Percentiles rank a stretch among this genome's conserved stretches.
Evolutionary conservation across 352 stramenopile species (phyloP).

Genomic region (Phytophthora sp.): DNA sequence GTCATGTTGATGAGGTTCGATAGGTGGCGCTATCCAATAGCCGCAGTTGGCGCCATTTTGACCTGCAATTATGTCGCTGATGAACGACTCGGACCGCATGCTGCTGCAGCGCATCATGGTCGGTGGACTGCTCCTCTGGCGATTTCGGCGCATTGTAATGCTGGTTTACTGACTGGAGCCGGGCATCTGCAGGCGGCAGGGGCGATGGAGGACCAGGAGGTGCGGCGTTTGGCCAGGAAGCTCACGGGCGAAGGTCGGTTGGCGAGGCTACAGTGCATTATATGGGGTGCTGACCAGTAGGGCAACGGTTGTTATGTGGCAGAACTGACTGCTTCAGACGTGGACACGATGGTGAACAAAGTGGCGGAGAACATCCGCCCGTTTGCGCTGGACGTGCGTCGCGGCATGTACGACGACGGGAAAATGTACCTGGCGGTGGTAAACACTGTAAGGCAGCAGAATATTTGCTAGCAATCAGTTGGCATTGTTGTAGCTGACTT

Average conservation of each 20-base stretch:
- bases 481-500: background rate
- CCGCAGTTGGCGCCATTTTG: slow-evolving; percentile 35
- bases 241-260: slow-evolving; percentile 71
- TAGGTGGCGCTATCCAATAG: background rate
- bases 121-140: background rate
- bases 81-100: slow-evolving; percentile 75
- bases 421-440: slow-evolving; percentile 84
- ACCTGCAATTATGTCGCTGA: slow-evolving; percentile 40
- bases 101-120: slow-evolving; percentile 83
- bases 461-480: background rate
- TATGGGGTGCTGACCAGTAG: background rate
- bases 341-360: slow-evolving; percentile 72
- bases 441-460: slow-evolving; percentile 58
- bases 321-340: slow-evolving; percentile 60
- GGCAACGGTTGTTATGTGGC: background rate
- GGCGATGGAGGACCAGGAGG: slow-evolving; percentile 70
- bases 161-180: background rate
- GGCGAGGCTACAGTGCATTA: background rate
- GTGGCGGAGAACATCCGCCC: slow-evolving; percentile 61
- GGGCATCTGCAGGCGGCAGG: slow-evolving; percentile 49
- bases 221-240: slow-evolving; percentile 54
- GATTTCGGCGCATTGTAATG: background rate
- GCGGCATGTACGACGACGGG: slow-evolving; percentile 81
- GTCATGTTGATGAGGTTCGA: slow-evolving; percentile 1
- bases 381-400: slow-evolving; percentile 78